phyloP scores from a whole-genome alignment of 306 rosid genomes.

The Rosa lucieae region DNA sequence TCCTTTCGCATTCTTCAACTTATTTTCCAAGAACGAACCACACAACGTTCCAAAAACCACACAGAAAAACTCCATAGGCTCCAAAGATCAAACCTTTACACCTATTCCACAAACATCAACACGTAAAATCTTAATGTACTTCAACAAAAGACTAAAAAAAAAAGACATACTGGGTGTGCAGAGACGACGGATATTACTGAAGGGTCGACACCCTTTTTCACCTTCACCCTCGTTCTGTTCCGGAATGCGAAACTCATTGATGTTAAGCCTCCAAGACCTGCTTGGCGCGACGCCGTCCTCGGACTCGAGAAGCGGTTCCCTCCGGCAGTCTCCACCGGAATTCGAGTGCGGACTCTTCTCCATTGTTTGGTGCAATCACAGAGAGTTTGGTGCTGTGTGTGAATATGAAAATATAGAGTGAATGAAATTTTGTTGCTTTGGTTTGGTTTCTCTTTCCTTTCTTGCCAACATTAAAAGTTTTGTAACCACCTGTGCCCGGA shows the following conservation, averaged over 20 bases:
- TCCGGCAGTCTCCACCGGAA: slow-evolving; percentile 16
- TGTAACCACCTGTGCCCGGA: not conserved
- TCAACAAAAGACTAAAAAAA: not conserved
- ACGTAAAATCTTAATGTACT: not conserved
- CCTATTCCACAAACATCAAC: not conserved
- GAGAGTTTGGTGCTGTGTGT: not conserved
- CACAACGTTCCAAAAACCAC: not conserved
- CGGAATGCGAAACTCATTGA: slow-evolving; percentile 27
- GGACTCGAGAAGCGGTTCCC: slow-evolving; percentile 27
- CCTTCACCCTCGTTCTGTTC: not conserved
- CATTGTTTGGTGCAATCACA: not conserved
- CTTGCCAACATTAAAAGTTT: not conserved
- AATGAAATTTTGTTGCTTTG: not conserved
- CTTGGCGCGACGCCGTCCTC: slow-evolving; percentile 9
- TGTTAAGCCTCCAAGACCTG: slow-evolving; percentile 38
- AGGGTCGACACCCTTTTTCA: slow-evolving; percentile 12
- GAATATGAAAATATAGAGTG: not conserved
- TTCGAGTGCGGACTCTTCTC: not conserved
- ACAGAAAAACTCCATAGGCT: not conserved
- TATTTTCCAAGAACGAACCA: not conserved
- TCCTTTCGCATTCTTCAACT: not conserved
- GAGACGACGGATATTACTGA: slow-evolving; percentile 14
- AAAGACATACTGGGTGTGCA: slow-evolving; percentile 21
- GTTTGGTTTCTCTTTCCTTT: not conserved
- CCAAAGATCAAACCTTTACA: not conserved